A percentile compares a stretch with the other conserved stretches of the same genome.
Conservation (phyloP, 2,329 filamentous ascomycete genomes). For the Aspergillus fijiensis region DNA sequence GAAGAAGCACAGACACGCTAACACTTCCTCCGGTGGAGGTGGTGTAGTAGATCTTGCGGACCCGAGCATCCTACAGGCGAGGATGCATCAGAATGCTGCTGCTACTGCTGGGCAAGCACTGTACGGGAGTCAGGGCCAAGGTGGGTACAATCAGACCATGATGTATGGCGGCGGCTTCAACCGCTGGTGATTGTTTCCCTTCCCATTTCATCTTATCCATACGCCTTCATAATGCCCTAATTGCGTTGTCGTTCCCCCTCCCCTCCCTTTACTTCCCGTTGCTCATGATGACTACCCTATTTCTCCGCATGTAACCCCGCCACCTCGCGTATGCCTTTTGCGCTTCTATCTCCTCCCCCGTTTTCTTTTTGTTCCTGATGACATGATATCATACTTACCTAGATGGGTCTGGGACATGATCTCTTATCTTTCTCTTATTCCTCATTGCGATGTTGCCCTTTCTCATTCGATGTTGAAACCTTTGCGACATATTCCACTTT, state of each 20-base stretch:
- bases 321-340: slow-evolving; percentile 26
- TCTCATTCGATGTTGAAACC: slow-evolving; percentile 25
- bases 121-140: slow-evolving; percentile 82
- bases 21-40: slow-evolving; percentile 99
- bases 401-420: slow-evolving; percentile 28
- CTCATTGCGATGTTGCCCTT: slow-evolving; percentile 17
- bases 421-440: slow-evolving; percentile 19
- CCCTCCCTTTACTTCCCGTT: slow-evolving; percentile 13
- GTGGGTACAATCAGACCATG: slow-evolving; percentile 85
- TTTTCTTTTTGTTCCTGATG: slow-evolving; percentile 24
- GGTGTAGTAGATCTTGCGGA: slow-evolving; percentile 99
- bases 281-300: slow-evolving; percentile 24
- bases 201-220: slow-evolving; percentile 11
- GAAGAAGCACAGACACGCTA: slow-evolving; percentile 99
- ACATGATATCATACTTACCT: slow-evolving; percentile 35
- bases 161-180: slow-evolving; percentile 72
- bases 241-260: slow-evolving; percentile 20
- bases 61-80: slow-evolving; percentile 98
- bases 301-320: neutral
- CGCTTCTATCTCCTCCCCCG: slow-evolving; percentile 19
- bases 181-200: slow-evolving; percentile 60
- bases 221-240: slow-evolving; percentile 18
- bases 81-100: slow-evolving; percentile 87
- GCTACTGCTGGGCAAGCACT: slow-evolving; percentile 73
- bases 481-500: slow-evolving; percentile 25